A percentile compares a stretch with the other conserved stretches of the same genome.
Conservation (phyloP, 371 early-diverging fungal genomes). For the Polyrhizophydium stewartii region DNA sequence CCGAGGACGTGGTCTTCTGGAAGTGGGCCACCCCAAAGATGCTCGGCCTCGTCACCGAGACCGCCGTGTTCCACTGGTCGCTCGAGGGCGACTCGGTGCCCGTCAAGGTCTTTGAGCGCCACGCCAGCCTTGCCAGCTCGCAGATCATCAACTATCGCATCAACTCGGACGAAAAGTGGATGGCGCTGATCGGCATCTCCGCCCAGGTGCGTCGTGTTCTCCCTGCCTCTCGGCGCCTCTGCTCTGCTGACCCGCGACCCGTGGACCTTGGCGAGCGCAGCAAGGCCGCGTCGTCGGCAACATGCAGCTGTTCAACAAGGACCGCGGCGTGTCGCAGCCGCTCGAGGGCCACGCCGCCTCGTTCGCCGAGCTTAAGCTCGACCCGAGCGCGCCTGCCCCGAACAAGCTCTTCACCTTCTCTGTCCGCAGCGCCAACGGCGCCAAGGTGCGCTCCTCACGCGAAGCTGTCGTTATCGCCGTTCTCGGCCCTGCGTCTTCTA, state of each 20-base stretch:
- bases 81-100: slow-evolving; percentile 88
- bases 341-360: slow-evolving; percentile 97
- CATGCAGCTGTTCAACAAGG: slow-evolving; percentile 94
- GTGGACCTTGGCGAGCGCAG: slow-evolving; percentile 12
- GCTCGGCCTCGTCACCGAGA: slow-evolving; percentile 89
- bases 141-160: slow-evolving; percentile 95
- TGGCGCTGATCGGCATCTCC: slow-evolving; percentile 89
- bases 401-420: slow-evolving; percentile 93
- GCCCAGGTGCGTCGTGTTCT: slow-evolving; percentile 51
- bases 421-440: slow-evolving; percentile 71
- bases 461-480: too few relatives aligned
- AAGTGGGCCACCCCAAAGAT: slow-evolving; percentile 87
- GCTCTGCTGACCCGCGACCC: slow-evolving; percentile 2
- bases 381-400: slow-evolving; percentile 62
- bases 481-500: neutral
- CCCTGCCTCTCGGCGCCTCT: neutral
- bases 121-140: slow-evolving; percentile 70
- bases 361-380: slow-evolving; percentile 85
- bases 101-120: slow-evolving; percentile 89
- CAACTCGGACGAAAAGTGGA: slow-evolving; percentile 89
- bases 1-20: slow-evolving; percentile 95
- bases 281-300: slow-evolving; percentile 88
- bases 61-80: slow-evolving; percentile 93
- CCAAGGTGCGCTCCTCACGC: slow-evolving; percentile 57
- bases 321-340: slow-evolving; percentile 88